A percentile compares a stretch with the other conserved stretches of the same genome.
Conservation (phyloP, 306 rosid genomes). For the Quercus glauca region DNA sequence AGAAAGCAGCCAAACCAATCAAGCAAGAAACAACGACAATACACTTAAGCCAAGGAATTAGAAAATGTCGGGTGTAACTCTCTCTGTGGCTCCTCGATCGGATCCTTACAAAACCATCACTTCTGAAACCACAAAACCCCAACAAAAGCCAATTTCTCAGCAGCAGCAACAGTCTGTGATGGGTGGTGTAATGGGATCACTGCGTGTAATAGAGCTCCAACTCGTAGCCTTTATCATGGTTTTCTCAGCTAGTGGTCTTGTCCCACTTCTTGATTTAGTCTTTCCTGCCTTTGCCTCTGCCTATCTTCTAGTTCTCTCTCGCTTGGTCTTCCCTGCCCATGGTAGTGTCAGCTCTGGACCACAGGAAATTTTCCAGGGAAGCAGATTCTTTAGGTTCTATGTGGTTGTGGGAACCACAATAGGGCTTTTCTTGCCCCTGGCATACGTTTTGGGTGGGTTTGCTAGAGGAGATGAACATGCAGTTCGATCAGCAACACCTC, state of each 20-base stretch:
- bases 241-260: conserved; percentile 83
- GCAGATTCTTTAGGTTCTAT: conserved; percentile 51
- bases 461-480: conserved; percentile 83
- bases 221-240: conserved; percentile 84
- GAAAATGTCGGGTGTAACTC: conserved; percentile 66
- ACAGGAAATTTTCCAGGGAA: conserved; percentile 52
- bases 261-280: conserved; percentile 57
- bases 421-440: conserved; percentile 77
- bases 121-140: background rate
- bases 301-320: conserved; percentile 60
- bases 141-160: background rate
- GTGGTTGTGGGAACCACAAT: conserved; percentile 61
- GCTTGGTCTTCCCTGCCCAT: conserved; percentile 57
- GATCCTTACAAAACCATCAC: conserved; percentile 22
- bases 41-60: background rate
- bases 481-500: conserved; percentile 81
- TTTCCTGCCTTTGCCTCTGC: conserved; percentile 66
- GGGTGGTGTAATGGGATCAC: conserved; percentile 72
- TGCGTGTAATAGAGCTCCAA: conserved; percentile 76
- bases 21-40: background rate
- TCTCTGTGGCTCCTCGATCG: conserved; percentile 45
- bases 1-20: background rate
- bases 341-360: conserved; percentile 6
- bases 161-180: conserved; percentile 4
- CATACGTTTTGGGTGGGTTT: conserved; percentile 82